Percentiles rank a stretch among this genome's conserved stretches.
Conservation (phyloP, 345 rosid genomes). For the Corymbia maculata region DNA sequence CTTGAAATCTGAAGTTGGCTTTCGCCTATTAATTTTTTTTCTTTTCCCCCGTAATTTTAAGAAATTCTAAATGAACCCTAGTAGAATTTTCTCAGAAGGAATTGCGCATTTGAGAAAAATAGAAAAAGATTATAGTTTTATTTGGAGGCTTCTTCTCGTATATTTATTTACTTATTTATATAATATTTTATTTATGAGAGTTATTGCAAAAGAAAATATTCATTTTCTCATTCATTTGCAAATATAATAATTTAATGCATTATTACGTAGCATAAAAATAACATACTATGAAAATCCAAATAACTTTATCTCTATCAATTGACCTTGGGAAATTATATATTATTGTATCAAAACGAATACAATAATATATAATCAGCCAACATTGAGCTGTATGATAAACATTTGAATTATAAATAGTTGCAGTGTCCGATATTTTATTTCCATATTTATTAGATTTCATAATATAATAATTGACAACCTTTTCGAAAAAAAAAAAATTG, state of each 20-base stretch:
- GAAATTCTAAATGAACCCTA: background rate
- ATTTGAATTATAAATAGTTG: too few relatives aligned
- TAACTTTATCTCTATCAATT: background rate
- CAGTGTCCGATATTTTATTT: too few relatives aligned
- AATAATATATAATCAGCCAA: background rate
- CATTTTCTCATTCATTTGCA: background rate
- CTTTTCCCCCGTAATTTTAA: background rate
- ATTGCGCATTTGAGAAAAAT: background rate
- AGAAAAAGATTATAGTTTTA: background rate
- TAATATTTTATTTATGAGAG: background rate
- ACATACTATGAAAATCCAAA: background rate
- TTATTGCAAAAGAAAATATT: background rate
- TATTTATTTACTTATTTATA: too few relatives aligned
- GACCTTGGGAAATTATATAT: background rate
- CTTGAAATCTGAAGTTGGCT: background rate
- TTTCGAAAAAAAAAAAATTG: background rate
- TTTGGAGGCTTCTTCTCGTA: background rate
- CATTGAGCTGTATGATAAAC: fast-evolving
- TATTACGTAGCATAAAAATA: background rate
- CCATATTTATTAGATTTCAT: background rate
- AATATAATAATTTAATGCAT: background rate
- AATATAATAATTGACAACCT: too few relatives aligned
- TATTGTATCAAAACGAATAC: too few relatives aligned
- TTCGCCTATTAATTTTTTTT: too few relatives aligned
- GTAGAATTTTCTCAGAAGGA: background rate